These are phyloP conservation scores for Lodderomyces oxycetoniae DNA, from an alignment of 1,139 yeast genomes.

Conservation along the genomic window DNA sequence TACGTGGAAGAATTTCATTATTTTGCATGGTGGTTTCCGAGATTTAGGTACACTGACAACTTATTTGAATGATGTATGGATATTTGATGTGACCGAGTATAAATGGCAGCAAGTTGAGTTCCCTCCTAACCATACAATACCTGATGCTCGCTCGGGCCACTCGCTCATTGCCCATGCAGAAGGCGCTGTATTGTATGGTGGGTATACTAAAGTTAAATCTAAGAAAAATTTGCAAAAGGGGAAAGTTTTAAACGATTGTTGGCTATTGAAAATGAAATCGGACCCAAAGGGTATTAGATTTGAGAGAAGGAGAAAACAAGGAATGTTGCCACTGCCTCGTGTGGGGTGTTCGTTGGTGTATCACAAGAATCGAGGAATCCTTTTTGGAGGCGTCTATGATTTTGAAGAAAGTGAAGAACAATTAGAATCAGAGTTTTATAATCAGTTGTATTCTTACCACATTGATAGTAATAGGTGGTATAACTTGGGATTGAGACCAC, in stretches of 20 bases:
- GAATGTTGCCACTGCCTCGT: constrained; percentile 83
- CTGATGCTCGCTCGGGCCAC: constrained; percentile 94
- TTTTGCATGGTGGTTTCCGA: constrained; percentile 88
- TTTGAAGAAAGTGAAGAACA: constrained; percentile 93
- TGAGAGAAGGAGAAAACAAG: constrained; percentile 87
- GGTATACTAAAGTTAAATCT: constrained; percentile 90
- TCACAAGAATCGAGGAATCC: constrained; percentile 88
- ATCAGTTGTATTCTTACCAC: constrained; percentile 77
- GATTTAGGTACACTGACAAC: constrained; percentile 83
- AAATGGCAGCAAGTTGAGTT: constrained; percentile 90
- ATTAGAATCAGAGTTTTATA: constrained; percentile 78
- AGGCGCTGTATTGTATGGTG: constrained; percentile 88
- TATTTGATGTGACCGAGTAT: constrained; percentile 82
- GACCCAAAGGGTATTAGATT: constrained; percentile 78
- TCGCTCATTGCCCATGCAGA: constrained; percentile 77
- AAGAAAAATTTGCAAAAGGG: constrained; percentile 88
- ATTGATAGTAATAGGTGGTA: constrained; percentile 89
- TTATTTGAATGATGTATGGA: constrained; percentile 83
- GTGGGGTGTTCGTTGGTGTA: constrained; percentile 91
- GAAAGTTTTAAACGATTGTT: constrained; percentile 80
- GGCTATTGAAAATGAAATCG: constrained; percentile 84
- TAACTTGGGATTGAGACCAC: constrained; percentile 61
- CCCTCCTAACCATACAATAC: constrained; percentile 73
- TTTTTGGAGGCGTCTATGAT: constrained; percentile 96
- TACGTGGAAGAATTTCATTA: constrained; percentile 83